These are phyloP conservation scores for Gossypium anomalum DNA, from an alignment of 345 rosid species.

Conservation along the genomic window DNA sequence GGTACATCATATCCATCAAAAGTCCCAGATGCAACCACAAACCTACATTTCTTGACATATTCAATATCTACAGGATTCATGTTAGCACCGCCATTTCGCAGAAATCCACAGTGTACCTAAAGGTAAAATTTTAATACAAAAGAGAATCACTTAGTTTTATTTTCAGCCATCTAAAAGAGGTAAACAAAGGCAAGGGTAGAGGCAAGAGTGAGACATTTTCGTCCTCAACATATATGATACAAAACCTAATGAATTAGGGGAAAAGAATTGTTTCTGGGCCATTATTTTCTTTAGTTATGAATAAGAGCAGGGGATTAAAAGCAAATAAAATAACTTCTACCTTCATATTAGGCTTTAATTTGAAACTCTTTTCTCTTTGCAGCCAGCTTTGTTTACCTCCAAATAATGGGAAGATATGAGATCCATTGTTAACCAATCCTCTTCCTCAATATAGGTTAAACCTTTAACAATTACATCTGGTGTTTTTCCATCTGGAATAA, in stretches of 20 bases:
- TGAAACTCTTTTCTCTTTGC: conserved; percentile 73
- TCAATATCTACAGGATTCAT: conserved; percentile 62
- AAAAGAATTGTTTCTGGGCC: background rate
- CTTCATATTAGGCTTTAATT: conserved; percentile 69
- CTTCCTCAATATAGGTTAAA: conserved; percentile 58
- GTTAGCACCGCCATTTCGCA: conserved; percentile 78
- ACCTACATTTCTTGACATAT: conserved; percentile 70
- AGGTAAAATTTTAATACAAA: conserved; percentile 11
- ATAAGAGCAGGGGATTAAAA: background rate
- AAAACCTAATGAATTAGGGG: background rate
- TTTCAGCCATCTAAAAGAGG: conserved; percentile 38
- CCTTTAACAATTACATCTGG: conserved; percentile 45
- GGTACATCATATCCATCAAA: conserved; percentile 92
- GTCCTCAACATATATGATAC: background rate
- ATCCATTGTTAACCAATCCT: conserved; percentile 39
- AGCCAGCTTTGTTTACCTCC: conserved; percentile 88
- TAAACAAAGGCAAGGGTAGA: background rate
- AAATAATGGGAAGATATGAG: conserved; percentile 57
- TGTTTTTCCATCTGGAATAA: conserved; percentile 61
- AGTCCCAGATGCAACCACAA: conserved; percentile 91
- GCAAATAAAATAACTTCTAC: conserved; percentile 30
- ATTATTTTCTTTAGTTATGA: background rate
- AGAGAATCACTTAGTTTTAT: conserved; percentile 8
- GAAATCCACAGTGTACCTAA: conserved; percentile 90
- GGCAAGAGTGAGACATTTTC: background rate